A percentile compares a stretch with the other conserved stretches of the same genome.
Conservation (phyloP, 192 early-diverging fungal genomes). For the Backusella circina region DNA sequence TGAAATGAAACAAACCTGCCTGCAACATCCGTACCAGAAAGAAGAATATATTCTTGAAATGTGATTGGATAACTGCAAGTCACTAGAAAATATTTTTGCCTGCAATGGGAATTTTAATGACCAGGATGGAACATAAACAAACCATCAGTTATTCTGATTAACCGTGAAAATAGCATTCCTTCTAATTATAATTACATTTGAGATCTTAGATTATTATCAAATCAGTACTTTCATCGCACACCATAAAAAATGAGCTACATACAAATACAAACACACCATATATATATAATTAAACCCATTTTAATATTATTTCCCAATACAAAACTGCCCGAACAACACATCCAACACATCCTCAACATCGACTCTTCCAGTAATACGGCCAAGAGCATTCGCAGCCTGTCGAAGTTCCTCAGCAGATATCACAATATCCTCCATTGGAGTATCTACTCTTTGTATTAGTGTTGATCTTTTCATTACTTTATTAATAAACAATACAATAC, state of each 20-base stretch:
- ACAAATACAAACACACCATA: background rate
- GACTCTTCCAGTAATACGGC: constrained; percentile 68
- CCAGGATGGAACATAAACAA: background rate
- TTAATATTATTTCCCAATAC: constrained; percentile 68
- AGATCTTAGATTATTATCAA: background rate
- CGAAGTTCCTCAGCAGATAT: constrained; percentile 74
- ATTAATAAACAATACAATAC: constrained; percentile 20
- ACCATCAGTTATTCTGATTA: background rate
- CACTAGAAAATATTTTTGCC: background rate
- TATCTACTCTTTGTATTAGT: constrained; percentile 1
- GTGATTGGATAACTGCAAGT: background rate
- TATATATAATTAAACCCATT: background rate
- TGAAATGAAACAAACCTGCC: background rate
- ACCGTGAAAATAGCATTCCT: background rate
- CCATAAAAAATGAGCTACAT: background rate
- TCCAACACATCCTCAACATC: constrained; percentile 75
- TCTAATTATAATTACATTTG: background rate
- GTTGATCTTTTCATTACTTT: background rate
- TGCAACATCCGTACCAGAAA: background rate
- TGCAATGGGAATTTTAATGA: background rate
- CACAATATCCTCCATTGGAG: constrained; percentile 50
- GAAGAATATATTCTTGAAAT: background rate
- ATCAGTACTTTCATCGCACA: background rate
- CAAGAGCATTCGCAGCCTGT: constrained; percentile 55
- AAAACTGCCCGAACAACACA: constrained; percentile 71